Evolutionary conservation across 2,329 filamentous ascomycete genomes (phyloP).

Genomic region (Aspergillus candidus): DNA sequence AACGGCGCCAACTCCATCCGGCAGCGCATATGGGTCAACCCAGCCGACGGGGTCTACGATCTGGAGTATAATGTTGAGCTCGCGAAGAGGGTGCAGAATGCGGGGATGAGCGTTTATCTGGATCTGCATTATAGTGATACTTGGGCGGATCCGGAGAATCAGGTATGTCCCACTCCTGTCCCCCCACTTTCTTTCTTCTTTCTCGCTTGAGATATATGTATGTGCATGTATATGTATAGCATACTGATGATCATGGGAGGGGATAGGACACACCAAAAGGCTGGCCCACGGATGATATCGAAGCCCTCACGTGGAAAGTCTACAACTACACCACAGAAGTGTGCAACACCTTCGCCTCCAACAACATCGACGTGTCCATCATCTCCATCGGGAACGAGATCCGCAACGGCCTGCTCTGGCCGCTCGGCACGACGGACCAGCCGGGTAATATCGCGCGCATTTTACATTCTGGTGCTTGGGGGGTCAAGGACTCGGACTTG

Average conservation of each 20-base stretch:
- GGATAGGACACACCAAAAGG: slow-evolving; percentile 50
- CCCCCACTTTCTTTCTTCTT: neutral
- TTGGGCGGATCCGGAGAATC: slow-evolving; percentile 63
- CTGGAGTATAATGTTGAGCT: slow-evolving; percentile 64
- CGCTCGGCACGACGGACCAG: slow-evolving; percentile 52
- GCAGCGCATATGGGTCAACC: slow-evolving; percentile 67
- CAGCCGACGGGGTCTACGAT: slow-evolving; percentile 58
- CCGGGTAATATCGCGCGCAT: slow-evolving; percentile 58
- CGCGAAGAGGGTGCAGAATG: slow-evolving; percentile 58
- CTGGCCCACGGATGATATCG: slow-evolving; percentile 55
- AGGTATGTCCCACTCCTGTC: slow-evolving; percentile 34
- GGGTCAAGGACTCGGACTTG: slow-evolving; percentile 58
- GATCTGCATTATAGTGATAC: slow-evolving; percentile 64
- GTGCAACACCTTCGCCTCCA: slow-evolving; percentile 54
- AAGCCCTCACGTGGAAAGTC: slow-evolving; percentile 54
- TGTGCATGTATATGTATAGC: neutral
- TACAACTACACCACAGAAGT: slow-evolving; percentile 64
- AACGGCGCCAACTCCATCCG: slow-evolving; percentile 64
- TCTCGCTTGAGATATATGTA: no score
- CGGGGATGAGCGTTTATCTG: slow-evolving; percentile 56
- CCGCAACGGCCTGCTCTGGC: slow-evolving; percentile 60
- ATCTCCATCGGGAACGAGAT: slow-evolving; percentile 72
- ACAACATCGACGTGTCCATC: slow-evolving; percentile 53
- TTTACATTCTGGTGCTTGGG: slow-evolving; percentile 58
- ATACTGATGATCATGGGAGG: neutral